A percentile compares a stretch with the other conserved stretches of the same genome.
These are phyloP conservation scores for Chromera velia DNA, from an alignment of 73 alveolate genomes.

Conservation along the genomic window DNA sequence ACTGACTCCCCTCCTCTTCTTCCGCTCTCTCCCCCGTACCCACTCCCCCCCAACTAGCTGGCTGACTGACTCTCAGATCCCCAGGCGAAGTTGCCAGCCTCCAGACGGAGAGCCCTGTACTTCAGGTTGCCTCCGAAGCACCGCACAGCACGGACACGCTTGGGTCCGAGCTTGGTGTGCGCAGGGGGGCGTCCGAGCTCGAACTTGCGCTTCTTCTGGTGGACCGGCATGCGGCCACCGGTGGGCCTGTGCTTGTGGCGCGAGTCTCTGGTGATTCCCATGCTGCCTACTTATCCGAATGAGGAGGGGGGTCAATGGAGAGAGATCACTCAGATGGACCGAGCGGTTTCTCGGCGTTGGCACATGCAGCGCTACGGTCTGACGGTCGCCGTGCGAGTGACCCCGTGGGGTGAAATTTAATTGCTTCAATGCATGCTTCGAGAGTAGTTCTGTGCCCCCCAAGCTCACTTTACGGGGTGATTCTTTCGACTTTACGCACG, in stretches of 20 bases:
- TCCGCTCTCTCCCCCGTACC: not conserved
- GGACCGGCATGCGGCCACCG: conserved; percentile 96
- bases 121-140: conserved; percentile 61
- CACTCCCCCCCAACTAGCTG: not conserved
- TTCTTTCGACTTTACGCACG: no score
- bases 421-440: no score
- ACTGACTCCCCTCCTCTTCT: not conserved
- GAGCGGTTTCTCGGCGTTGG: no score
- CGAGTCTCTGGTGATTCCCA: conserved; percentile 93
- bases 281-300: no score
- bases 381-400: no score
- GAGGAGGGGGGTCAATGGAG: no score
- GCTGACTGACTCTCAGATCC: conserved; percentile 53
- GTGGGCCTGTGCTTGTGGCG: conserved; percentile 88
- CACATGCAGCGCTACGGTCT: no score
- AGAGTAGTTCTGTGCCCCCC: no score
- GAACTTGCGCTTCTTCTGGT: conserved; percentile 90
- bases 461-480: no score
- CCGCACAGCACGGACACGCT: conserved; percentile 43
- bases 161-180: conserved; percentile 70
- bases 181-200: conserved; percentile 90
- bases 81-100: conserved; percentile 90
- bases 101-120: conserved; percentile 83
- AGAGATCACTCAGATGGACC: no score
- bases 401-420: no score